Percentiles rank a stretch among this genome's conserved stretches.
phyloP scores from a whole-genome alignment of 2,329 filamentous ascomycete species.

The Lachnellula hyalina region DNA sequence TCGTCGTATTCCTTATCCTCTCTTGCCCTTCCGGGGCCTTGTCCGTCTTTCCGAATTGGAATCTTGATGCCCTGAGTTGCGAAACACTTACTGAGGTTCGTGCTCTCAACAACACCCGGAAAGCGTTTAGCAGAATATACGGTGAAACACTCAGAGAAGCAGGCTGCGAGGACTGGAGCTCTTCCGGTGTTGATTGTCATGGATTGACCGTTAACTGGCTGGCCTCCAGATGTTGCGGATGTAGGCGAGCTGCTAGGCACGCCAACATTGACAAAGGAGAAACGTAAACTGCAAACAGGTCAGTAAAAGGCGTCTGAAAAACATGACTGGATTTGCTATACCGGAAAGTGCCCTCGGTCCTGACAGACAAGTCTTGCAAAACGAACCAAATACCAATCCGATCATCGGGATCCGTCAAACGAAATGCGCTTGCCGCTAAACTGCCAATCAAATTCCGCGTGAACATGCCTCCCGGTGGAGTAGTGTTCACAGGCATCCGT shows the following conservation, averaged over 20 bases:
- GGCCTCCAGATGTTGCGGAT: constrained; percentile 2
- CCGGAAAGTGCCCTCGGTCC: constrained; percentile 89
- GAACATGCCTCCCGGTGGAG: constrained; percentile 73
- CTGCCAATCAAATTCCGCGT: constrained; percentile 93
- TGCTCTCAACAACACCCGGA: constrained; percentile 93
- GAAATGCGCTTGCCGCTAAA: constrained; percentile 81
- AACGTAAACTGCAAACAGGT: constrained; percentile 46
- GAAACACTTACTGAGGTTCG: constrained; percentile 84
- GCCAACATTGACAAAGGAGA: constrained; percentile 82
- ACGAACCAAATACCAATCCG: constrained; percentile 95
- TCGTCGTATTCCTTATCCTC: constrained; percentile 27
- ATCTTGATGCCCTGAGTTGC: constrained; percentile 95
- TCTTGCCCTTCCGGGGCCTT: constrained; percentile 20
- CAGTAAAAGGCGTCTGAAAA: background rate
- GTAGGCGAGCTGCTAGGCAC: constrained; percentile 30
- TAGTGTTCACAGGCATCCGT: constrained; percentile 18
- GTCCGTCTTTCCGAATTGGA: constrained; percentile 82
- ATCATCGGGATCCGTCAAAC: constrained; percentile 70
- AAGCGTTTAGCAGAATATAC: constrained; percentile 98
- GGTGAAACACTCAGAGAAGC: constrained; percentile 84
- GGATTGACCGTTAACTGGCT: constrained; percentile 33
- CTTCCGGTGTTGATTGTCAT: constrained; percentile 62
- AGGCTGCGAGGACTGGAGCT: constrained; percentile 76
- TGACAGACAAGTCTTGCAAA: constrained; percentile 87
- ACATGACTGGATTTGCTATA: constrained; percentile 38